These are phyloP conservation scores for Purpureocillium lavendulum DNA, from an alignment of 2,329 filamentous ascomycete genomes.

Conservation along the genomic window DNA sequence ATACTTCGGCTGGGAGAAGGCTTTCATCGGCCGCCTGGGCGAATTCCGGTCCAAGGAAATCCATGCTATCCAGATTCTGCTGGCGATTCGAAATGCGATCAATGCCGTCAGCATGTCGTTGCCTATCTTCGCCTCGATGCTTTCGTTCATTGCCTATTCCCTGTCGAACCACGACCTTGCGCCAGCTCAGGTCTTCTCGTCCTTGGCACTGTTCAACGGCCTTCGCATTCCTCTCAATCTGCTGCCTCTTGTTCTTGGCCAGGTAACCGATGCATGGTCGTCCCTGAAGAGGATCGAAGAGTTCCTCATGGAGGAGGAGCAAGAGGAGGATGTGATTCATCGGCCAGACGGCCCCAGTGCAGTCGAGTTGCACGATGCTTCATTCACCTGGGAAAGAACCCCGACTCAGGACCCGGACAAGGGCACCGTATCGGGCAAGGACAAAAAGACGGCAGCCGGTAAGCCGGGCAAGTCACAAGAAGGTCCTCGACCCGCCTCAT, in stretches of 20 bases:
- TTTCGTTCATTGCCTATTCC: constrained; percentile 81
- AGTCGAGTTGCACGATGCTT: constrained; percentile 62
- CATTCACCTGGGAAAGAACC: constrained; percentile 80
- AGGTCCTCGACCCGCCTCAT: constrained; percentile 20
- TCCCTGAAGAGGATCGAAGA: constrained; percentile 81
- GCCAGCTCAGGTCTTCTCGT: constrained; percentile 82
- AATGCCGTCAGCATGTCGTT: constrained; percentile 77
- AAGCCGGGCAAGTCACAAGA: constrained; percentile 22
- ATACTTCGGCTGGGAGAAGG: constrained; percentile 90
- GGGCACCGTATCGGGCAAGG: constrained; percentile 33
- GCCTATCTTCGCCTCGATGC: constrained; percentile 90
- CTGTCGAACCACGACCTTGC: constrained; percentile 58
- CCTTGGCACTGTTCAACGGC: constrained; percentile 86
- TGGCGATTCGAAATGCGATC: constrained; percentile 79
- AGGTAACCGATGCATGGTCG: constrained; percentile 81
- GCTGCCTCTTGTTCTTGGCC: constrained; percentile 78
- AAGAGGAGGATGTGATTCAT: constrained; percentile 57
- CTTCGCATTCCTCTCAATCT: constrained; percentile 85
- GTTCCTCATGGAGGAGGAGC: constrained; percentile 80
- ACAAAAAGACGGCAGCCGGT: constrained; percentile 22
- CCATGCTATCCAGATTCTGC: constrained; percentile 69
- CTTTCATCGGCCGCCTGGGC: constrained; percentile 70
- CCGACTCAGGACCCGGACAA: constrained; percentile 45
- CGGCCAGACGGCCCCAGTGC: constrained; percentile 55
- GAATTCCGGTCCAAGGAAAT: constrained; percentile 72